A percentile compares a stretch with the other conserved stretches of the same genome.
Conservation (phyloP, 306 rosid genomes). For the Biancaea sappan region DNA sequence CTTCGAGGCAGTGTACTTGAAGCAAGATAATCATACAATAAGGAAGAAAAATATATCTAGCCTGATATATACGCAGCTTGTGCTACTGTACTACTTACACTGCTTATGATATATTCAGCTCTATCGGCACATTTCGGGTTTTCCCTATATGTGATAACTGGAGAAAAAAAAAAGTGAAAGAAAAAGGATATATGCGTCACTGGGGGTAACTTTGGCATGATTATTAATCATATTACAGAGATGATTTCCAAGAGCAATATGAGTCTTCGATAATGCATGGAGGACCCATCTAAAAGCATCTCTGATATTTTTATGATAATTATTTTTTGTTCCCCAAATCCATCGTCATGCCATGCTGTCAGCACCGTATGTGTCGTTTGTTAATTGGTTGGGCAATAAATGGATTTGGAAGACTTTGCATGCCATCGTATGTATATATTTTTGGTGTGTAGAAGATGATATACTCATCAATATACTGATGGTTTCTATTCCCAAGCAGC, state of each 20-base stretch:
- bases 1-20: constrained; percentile 20
- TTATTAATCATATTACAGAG: constrained; percentile 26
- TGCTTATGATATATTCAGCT: constrained; percentile 3
- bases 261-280: constrained; percentile 37
- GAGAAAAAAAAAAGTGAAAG: background rate
- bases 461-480: background rate
- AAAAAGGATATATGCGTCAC: background rate
- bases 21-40: background rate
- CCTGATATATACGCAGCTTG: background rate
- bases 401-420: constrained; percentile 20
- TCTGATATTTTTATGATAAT: constrained; percentile 14
- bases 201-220: constrained; percentile 34
- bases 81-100: background rate
- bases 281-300: constrained; percentile 54
- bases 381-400: constrained; percentile 38
- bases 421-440: constrained; percentile 14
- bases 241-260: constrained; percentile 36
- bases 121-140: background rate
- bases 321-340: background rate
- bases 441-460: constrained; percentile 11
- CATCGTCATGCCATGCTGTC: constrained; percentile 42
- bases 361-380: constrained; percentile 30
- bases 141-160: constrained; percentile 13
- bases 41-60: background rate
- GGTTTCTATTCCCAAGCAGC: constrained; percentile 35